Evolutionary conservation across 2,329 filamentous ascomycete genomes (phyloP), one percentile per base, ranked within the genome.

Genomic region (Fusarium praegraminearum): DNA sequence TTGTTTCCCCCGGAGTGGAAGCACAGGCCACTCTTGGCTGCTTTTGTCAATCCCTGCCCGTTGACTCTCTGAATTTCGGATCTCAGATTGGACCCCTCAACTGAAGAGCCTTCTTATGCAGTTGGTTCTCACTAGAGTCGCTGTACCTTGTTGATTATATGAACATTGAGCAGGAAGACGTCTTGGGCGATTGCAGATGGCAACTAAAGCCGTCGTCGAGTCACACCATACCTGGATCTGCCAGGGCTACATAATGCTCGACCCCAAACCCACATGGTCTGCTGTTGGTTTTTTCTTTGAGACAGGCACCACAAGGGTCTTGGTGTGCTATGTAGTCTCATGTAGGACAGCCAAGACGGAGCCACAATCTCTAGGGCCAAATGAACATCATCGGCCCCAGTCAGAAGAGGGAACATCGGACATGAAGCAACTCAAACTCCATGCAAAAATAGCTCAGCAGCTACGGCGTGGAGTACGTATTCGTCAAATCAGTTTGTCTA

Each of bases 361-460:
- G 67, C 70, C 62, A 73, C 67, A 67, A 57, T 62, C 53, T 45
- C 62, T 70, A 61, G 51, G 59, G 57, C 63, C 36, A 66, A 46
- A 66, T 61, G 60, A 54, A 53, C 54, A 64, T 70, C 44, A 49
- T 57, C 51, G 66, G 68, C 62, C 59, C 69, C 56, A 62, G 69
- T 61, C 46, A 61, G 45, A 63, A 53, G 70, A 68, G 62, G 62
- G 65, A 65, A 72, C 72, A 51, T 54, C 47, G 40, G 56, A 63
- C 53, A 62, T 50, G 58, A 65, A 65, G 57, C 62, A 72, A 61
- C 62, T 65, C 60, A 49, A 57, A 41, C 50, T 49, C 66, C 62
- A 57, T 65, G 51, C 50, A 75, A 71, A 75, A 75, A 75, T 75
- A 73, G 70, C 73, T 75, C 73, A 74, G 65, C 73, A 75, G 62